Evolutionary conservation across 768 basidiomycete genomes (phyloP).

Genomic region (Russula brevipes): DNA sequence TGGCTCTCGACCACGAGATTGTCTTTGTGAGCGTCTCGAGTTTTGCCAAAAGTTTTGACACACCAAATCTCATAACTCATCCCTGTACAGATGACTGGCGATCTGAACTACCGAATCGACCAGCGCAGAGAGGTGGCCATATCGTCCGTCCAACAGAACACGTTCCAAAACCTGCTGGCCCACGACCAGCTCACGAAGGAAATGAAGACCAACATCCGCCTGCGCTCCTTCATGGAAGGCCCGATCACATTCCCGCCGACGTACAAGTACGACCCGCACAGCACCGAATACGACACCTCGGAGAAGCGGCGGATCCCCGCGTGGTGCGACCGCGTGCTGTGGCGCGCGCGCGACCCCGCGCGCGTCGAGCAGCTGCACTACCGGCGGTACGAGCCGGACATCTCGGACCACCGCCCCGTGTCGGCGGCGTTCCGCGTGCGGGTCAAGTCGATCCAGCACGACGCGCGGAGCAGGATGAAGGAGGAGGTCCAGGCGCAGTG

Average conservation of each 20-base stretch:
- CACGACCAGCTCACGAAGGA: conserved; percentile 92
- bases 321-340: conserved; percentile 95
- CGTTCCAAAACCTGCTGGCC: conserved; percentile 54
- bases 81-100: conserved; percentile 66
- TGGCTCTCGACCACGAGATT: conserved; percentile 92
- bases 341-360: conserved; percentile 51
- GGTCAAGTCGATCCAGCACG: conserved; percentile 64
- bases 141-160: conserved; percentile 59
- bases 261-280: conserved; percentile 87
- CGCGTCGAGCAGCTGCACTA: conserved; percentile 70
- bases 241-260: conserved; percentile 82
- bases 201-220: conserved; percentile 80
- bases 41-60: background rate
- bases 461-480: conserved; percentile 53
- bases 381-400: conserved; percentile 75
- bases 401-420: conserved; percentile 88
- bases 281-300: conserved; percentile 77
- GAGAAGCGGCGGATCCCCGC: conserved; percentile 88
- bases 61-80: background rate
- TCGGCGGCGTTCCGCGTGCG: conserved; percentile 71
- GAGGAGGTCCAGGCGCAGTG: conserved; percentile 52
- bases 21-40: conserved; percentile 60
- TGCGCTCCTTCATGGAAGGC: conserved; percentile 79
- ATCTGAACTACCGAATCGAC: conserved; percentile 97
- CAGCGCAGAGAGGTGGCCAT: conserved; percentile 81